These are phyloP conservation scores for Mycena belliarum DNA, from an alignment of 768 basidiomycete species.

Conservation along the genomic window DNA sequence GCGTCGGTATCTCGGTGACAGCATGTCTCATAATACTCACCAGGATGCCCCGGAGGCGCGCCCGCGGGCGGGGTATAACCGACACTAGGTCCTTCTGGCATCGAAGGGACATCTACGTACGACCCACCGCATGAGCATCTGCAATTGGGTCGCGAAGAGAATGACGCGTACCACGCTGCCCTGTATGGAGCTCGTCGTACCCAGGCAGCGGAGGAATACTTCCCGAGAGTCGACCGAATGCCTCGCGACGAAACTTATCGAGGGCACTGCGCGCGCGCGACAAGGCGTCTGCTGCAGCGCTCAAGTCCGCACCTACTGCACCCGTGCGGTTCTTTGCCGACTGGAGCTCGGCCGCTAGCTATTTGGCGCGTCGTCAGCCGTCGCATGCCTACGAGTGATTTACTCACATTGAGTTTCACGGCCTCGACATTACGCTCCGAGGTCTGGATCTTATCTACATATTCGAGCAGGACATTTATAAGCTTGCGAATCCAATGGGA, in stretches of 20 bases:
- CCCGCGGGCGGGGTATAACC: constrained; percentile 7
- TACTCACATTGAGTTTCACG: constrained; percentile 35
- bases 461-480: background rate
- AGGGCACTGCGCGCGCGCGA: constrained; percentile 16
- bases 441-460: constrained; percentile 39
- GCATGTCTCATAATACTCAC: no score
- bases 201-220: background rate
- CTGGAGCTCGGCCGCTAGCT: constrained; percentile 15
- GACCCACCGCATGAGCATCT: no score
- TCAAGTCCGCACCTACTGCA: constrained; percentile 20
- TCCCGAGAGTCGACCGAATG: constrained; percentile 10
- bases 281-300: constrained; percentile 21
- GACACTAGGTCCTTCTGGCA: background rate
- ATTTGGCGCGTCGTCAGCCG: background rate
- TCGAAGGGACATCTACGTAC: no score
- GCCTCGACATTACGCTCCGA: constrained; percentile 38
- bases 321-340: constrained; percentile 5
- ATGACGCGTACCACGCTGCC: background rate
- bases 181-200: background rate
- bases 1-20: no score
- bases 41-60: constrained; percentile 1
- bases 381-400: background rate
- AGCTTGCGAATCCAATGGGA: no score
- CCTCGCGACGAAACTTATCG: constrained; percentile 14
- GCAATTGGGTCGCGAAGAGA: no score